Conservation (phyloP, 2,329 filamentous ascomycete species). For the Fusarium virguliforme region DNA sequence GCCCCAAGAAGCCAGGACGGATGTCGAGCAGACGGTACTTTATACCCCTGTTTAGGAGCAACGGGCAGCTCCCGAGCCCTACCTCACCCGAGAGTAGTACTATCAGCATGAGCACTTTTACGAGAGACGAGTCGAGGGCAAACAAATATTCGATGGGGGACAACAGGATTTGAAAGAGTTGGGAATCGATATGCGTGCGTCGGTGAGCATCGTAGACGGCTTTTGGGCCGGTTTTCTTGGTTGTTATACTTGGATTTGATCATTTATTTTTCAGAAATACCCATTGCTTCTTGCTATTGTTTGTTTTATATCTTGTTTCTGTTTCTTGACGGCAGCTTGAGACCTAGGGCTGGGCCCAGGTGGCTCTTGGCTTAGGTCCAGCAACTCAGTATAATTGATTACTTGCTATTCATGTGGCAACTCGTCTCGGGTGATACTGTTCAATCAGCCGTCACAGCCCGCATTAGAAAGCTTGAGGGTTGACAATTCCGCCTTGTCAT, state of each 20-base stretch:
- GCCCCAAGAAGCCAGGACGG: constrained; percentile 11
- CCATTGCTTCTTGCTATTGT: not conserved
- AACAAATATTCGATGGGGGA: constrained; percentile 33
- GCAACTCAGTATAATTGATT: not conserved
- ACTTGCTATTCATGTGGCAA: not conserved
- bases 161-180: constrained; percentile 40
- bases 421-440: too few relatives aligned
- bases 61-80: constrained; percentile 35
- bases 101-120: constrained; percentile 21
- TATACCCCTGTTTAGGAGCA: constrained; percentile 38
- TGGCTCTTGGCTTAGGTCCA: not conserved
- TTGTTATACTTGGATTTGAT: not conserved
- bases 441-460: not conserved
- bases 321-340: not conserved
- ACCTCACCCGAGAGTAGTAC: constrained; percentile 29
- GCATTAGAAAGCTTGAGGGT: not conserved
- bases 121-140: constrained; percentile 31
- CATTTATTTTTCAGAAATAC: not conserved
- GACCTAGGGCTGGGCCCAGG: not conserved
- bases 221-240: not conserved
- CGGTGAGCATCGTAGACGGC: constrained; percentile 17
- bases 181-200: not conserved
- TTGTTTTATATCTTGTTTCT: not conserved
- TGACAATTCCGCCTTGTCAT: not conserved
- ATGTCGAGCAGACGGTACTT: constrained; percentile 39